Evolutionary conservation across 768 basidiomycete genomes (phyloP), one percentile per base, ranked within the genome.

Genomic region (Cyclocybe cylindracea): DNA sequence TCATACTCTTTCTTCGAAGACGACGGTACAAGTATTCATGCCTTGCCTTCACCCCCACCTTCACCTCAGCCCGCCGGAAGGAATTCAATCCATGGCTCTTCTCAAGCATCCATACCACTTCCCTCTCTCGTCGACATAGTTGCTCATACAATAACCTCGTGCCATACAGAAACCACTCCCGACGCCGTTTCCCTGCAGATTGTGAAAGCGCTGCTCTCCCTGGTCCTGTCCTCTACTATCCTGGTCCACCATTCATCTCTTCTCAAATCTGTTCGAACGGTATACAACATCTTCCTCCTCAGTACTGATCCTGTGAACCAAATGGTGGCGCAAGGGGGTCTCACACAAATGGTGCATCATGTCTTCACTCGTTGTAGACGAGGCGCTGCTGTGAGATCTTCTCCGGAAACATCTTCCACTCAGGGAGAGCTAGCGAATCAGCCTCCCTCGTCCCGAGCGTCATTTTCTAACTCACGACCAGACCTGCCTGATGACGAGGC

Each of bases 331-430:
- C 97, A 99, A 69, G 97, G 96, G 14, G 94, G 95, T 13, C 80
- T 99, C 13, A 94, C 94, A 0, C 97, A 99, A 68, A 98, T 99
- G 87, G 94, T 98, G 2, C 90, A 97, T 61, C 95, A 98, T 62
- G 86, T 98, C 50, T 98, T 99, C 66, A 80, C 88, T 10, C 83
- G 97, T 16, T 92, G 91, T 62, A 78, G 78, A 65, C 61, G 76
- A 29, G 68, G 64, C 45, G 63, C 60, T 44, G 59, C 54, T 29
- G 49, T 61, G 29, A 57, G 57, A 48, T 57, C 48, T 14, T 36
- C 51, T 13, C 24, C 45, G 2, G 58, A 54, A 13, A 42, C 43
- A 6, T 51, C 34, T 44, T 14, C 39, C 7, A 41, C 31, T 24
- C 49, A 54, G 11, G 35, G 40, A 7, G 52, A 57, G 10, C 46